Conservation (phyloP, 352 stramenopile genomes). For the Hyaloperonospora brassicae region DNA sequence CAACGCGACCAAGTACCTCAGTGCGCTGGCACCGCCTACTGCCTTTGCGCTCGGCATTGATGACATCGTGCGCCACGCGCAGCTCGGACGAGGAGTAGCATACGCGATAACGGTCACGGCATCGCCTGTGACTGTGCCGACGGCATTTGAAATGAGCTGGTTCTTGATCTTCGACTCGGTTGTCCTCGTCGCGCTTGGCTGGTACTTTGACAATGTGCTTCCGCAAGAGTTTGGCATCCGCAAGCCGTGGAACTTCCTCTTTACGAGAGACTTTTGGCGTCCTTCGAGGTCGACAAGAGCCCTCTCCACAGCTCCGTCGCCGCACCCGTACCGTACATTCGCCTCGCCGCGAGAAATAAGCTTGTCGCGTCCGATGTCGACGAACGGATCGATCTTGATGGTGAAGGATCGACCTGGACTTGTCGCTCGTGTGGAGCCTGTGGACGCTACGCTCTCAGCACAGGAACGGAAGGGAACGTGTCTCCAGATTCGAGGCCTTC, state of each 20-base stretch:
- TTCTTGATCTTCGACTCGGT: slow-evolving; percentile 77
- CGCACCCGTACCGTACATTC: slow-evolving; percentile 22
- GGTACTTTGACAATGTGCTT: slow-evolving; percentile 91
- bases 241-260: slow-evolving; percentile 89
- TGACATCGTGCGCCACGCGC: slow-evolving; percentile 45
- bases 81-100: slow-evolving; percentile 47
- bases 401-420: slow-evolving; percentile 20
- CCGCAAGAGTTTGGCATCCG: slow-evolving; percentile 86
- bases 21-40: slow-evolving; percentile 51
- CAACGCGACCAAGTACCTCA: slow-evolving; percentile 42
- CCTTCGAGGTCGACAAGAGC: slow-evolving; percentile 1
- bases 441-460: slow-evolving; percentile 29
- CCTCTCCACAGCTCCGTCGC: slow-evolving; percentile 13
- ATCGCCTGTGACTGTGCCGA: slow-evolving; percentile 34
- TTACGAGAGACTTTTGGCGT: slow-evolving; percentile 34
- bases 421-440: slow-evolving; percentile 32
- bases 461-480: slow-evolving; percentile 38
- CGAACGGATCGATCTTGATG: slow-evolving; percentile 27
- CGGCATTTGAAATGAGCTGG: slow-evolving; percentile 45
- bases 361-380: slow-evolving; percentile 26
- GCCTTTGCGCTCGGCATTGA: slow-evolving; percentile 69
- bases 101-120: slow-evolving; percentile 42
- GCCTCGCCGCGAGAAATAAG: slow-evolving; percentile 10
- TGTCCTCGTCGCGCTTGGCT: slow-evolving; percentile 77
- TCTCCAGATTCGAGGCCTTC: slow-evolving; percentile 39